phyloP scores from a whole-genome alignment of 2,329 filamentous ascomycete species.

The Cytospora piceicola region DNA sequence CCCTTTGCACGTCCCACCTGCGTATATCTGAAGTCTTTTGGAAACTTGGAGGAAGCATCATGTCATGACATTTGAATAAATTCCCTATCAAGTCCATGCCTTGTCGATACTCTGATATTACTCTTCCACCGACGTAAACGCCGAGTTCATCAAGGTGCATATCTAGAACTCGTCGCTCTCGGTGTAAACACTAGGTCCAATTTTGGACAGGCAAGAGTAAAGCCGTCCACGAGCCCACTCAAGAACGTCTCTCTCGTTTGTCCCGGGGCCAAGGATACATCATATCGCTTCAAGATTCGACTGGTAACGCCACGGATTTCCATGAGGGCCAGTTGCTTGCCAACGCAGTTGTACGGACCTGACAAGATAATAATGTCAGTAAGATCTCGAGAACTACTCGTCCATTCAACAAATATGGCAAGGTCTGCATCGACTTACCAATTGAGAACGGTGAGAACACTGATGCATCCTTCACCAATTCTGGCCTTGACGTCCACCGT shows the following conservation, averaged over 20 bases:
- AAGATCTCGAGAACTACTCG: too few species aligned
- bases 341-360: slow-evolving; percentile 27
- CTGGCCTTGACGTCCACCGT: slow-evolving; percentile 39
- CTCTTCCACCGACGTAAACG: background rate
- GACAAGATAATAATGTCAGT: background rate
- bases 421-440: slow-evolving; percentile 10
- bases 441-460: slow-evolving; percentile 27
- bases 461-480: slow-evolving; percentile 35
- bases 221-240: slow-evolving; percentile 20
- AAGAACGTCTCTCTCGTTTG: slow-evolving; percentile 19
- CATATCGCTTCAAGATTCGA: slow-evolving; percentile 16
- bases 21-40: too few species aligned
- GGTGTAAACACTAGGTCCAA: slow-evolving; percentile 26
- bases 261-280: slow-evolving; percentile 25
- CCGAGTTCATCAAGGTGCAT: background rate
- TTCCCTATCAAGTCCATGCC: too few species aligned
- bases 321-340: slow-evolving; percentile 27
- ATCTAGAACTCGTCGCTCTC: background rate
- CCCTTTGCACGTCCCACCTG: background rate
- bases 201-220: slow-evolving; percentile 24
- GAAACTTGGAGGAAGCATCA: too few species aligned
- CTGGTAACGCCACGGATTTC: slow-evolving; percentile 25
- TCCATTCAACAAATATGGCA: background rate
- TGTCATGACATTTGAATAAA: too few species aligned
- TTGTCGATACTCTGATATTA: background rate